Percentiles rank a stretch among this genome's conserved stretches.
Conservation (phyloP, 257 asterid species). For the Rauvolfia tetraphylla region DNA sequence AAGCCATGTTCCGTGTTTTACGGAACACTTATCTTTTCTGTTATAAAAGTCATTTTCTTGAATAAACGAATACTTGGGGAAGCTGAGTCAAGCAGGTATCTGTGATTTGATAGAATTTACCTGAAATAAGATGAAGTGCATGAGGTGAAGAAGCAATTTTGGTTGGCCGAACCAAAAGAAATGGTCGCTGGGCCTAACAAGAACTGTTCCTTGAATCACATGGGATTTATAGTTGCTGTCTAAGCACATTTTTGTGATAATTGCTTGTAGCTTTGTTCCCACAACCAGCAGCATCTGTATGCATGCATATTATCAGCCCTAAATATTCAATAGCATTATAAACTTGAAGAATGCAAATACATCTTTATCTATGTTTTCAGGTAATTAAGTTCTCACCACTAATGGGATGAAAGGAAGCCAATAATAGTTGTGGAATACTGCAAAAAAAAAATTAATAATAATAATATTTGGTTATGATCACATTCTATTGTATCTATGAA, state of each 20-base stretch:
- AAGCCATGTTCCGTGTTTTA: not conserved
- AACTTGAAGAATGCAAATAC: not conserved
- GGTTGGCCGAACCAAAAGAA: conserved; percentile 68
- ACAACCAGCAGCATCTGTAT: conserved; percentile 53
- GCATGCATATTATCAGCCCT: not conserved
- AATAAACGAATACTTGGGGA: not conserved
- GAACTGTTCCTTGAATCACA: conserved; percentile 50
- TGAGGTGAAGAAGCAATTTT: conserved; percentile 61
- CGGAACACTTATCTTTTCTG: not conserved
- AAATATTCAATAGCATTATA: not conserved
- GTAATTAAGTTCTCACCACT: conserved; percentile 37
- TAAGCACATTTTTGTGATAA: conserved; percentile 69
- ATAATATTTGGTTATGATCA: conserved; percentile 11
- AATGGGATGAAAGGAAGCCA: conserved; percentile 82
- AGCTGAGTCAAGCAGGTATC: not conserved
- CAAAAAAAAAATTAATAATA: conserved; percentile 19
- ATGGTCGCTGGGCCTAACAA: conserved; percentile 67
- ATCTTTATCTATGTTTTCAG: too few species aligned
- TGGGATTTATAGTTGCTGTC: conserved; percentile 48
- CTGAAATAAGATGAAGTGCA: conserved; percentile 75
- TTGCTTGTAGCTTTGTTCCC: conserved; percentile 72
- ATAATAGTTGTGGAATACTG: conserved; percentile 58
- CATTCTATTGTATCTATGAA: too few species aligned
- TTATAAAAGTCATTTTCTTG: not conserved
- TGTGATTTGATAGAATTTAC: conserved; percentile 22